These are phyloP conservation scores for Cynara cardunculus DNA, from an alignment of 129 eudicot genomes.

Conservation along the genomic window DNA sequence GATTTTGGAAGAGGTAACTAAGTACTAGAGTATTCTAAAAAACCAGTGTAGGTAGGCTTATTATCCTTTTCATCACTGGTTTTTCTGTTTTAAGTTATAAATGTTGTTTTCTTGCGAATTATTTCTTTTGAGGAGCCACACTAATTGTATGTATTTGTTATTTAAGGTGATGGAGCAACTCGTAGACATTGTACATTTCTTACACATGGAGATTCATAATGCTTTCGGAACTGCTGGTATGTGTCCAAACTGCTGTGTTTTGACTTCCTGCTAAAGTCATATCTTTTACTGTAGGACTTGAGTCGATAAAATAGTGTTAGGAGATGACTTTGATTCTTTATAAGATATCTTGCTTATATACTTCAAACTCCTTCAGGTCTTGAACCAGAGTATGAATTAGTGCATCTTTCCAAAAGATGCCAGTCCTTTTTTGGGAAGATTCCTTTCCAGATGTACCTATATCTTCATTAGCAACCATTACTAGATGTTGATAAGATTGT, in stretches of 20 bases:
- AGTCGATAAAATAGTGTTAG: background rate
- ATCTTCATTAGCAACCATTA: background rate
- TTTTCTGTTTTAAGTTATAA: background rate
- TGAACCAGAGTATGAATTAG: background rate
- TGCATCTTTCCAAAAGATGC: background rate
- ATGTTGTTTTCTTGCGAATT: slow-evolving; percentile 1
- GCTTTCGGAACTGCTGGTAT: slow-evolving; percentile 88
- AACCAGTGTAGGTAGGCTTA: background rate
- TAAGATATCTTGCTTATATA: background rate
- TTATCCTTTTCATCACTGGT: background rate
- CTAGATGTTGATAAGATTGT: background rate
- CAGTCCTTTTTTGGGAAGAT: background rate
- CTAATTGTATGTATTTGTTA: slow-evolving; percentile 12
- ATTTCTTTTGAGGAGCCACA: background rate
- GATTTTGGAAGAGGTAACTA: slow-evolving; percentile 87
- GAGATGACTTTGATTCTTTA: background rate
- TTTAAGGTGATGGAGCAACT: slow-evolving; percentile 97
- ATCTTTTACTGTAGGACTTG: background rate
- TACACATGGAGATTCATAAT: slow-evolving; percentile 84
- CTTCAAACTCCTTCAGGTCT: background rate
- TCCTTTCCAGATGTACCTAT: background rate
- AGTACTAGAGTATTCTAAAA: background rate
- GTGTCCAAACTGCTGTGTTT: background rate
- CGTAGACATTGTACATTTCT: slow-evolving; percentile 88
- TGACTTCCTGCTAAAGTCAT: background rate